These are phyloP conservation scores for Irpex rosettiformis DNA, from an alignment of 1,284 basidiomycete genomes.

Conservation along the genomic window DNA sequence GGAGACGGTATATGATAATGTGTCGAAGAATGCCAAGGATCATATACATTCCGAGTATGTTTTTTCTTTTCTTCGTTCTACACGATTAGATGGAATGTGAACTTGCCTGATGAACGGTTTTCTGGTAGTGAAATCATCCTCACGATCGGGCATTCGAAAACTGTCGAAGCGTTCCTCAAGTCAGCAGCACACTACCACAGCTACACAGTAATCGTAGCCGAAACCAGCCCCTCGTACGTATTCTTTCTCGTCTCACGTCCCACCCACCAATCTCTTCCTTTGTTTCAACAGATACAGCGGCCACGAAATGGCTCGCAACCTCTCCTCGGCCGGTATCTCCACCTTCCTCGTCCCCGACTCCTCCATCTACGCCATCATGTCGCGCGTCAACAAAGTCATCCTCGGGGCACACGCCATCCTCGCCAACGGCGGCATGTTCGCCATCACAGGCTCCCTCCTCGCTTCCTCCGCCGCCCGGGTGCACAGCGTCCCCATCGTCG, in stretches of 20 bases:
- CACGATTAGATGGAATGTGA: too few species aligned
- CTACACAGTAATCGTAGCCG: slow-evolving; percentile 95
- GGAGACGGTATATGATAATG: slow-evolving; percentile 93
- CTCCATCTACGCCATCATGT: slow-evolving; percentile 94
- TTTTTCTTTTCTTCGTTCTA: not conserved
- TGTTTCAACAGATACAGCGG: slow-evolving; percentile 66
- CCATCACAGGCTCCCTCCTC: slow-evolving; percentile 81
- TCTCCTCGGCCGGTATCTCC: slow-evolving; percentile 80
- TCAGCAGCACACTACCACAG: slow-evolving; percentile 88
- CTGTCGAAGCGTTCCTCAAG: slow-evolving; percentile 93
- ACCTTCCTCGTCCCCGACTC: slow-evolving; percentile 96
- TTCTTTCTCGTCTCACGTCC: not conserved
- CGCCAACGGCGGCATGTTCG: slow-evolving; percentile 94
- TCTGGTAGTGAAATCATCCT: slow-evolving; percentile 85
- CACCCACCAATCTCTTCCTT: not conserved
- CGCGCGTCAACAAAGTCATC: slow-evolving; percentile 94
- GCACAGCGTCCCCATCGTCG: slow-evolving; percentile 91
- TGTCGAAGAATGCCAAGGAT: slow-evolving; percentile 92
- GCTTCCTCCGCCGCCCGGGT: slow-evolving; percentile 88
- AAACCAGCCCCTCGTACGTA: slow-evolving; percentile 85
- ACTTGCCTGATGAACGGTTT: not conserved
- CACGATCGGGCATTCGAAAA: slow-evolving; percentile 91
- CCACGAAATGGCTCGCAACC: slow-evolving; percentile 78
- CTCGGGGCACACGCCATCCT: slow-evolving; percentile 92
- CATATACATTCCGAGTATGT: slow-evolving; percentile 95